A percentile compares a stretch with the other conserved stretches of the same genome.
These are phyloP conservation scores for Cydonia oblonga DNA, from an alignment of 331 rosid genomes.

Conservation along the genomic window DNA sequence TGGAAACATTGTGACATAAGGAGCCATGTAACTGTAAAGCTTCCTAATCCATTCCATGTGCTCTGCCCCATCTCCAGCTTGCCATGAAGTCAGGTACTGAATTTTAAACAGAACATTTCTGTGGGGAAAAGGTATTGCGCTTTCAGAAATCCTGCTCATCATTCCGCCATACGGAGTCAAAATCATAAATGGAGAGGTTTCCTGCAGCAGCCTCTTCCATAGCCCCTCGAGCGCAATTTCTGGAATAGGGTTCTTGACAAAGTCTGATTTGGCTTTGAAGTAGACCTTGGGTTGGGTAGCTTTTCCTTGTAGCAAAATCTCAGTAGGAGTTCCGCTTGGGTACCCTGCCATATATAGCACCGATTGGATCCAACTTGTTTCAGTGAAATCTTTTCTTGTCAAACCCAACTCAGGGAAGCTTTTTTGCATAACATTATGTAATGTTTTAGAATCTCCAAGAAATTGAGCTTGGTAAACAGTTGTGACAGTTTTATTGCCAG, in stretches of 20 bases:
- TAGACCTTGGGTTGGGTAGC: slow-evolving; percentile 41
- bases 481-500: slow-evolving; percentile 31
- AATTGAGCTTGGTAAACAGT: slow-evolving; percentile 45
- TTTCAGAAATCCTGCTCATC: slow-evolving; percentile 55
- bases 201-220: slow-evolving; percentile 47
- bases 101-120: slow-evolving; percentile 57
- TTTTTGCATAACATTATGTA: slow-evolving; percentile 27
- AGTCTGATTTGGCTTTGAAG: slow-evolving; percentile 88
- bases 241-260: slow-evolving; percentile 48
- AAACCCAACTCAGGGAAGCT: slow-evolving; percentile 71
- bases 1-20: slow-evolving; percentile 55
- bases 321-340: slow-evolving; percentile 31
- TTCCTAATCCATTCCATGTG: slow-evolving; percentile 70
- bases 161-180: slow-evolving; percentile 71
- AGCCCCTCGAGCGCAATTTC: slow-evolving; percentile 46
- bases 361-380: slow-evolving; percentile 69
- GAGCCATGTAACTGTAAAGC: slow-evolving; percentile 57
- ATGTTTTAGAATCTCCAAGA: slow-evolving; percentile 39
- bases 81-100: slow-evolving; percentile 49
- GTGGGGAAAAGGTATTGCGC: slow-evolving; percentile 67
- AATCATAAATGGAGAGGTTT: slow-evolving; percentile 40
- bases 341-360: slow-evolving; percentile 48
- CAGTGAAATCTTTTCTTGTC: slow-evolving; percentile 35
- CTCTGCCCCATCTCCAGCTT: slow-evolving; percentile 15
- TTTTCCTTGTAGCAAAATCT: slow-evolving; percentile 39